Base-by-base conservation (phyloP, 148 eudicot genomes). In the Rhododendron molle region DNA sequence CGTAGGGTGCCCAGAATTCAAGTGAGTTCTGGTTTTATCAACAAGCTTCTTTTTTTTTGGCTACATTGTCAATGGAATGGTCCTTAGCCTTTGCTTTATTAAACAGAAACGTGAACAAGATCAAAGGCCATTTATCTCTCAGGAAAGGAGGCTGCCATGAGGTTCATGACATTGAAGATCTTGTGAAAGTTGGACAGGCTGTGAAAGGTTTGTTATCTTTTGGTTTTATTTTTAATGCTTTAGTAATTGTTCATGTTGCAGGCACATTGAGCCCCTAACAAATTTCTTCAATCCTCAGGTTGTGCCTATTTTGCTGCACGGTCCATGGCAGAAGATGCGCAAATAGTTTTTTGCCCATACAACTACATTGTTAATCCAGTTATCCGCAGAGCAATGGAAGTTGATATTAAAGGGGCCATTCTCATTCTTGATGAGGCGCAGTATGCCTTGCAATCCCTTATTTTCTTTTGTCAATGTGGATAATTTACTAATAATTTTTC, bases 351-450 rank as follows among this genome's bases (percentile, higher is more conserved):
- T 85, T 97, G 99, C 84, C 99, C 98, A 16, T 97, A 97, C 90
- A 95, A 91, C 83, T 97, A 97, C 86, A 90, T 97, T 26, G 84
- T 95, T 72, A 97, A 93, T 92, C 98, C 99, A 76, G 81, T 93
- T 62, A 89, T 95, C 23, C 90, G 99, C 62, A 93, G 92, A 86
- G 99, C 98, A 81, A 95, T 97, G 99, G 99, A 95, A 87, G 90
- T 95, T 60, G 93, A 95, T 86, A 92, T 97, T 82, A 85, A 84
- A 82, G 94, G 95, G 72, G 92, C 98, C 72, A 88, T 95, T 83
- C 86, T 97, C 56, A 92, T 97, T 92, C 94, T 97, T 84, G 99
- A 97, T 85, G 99, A 97, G 91, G 99, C 99, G 30, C 99, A 97
- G 99, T 97, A 95, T 88, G 98, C 88, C 80, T 82, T 81, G 28